Evolutionary conservation across 2,329 filamentous ascomycete species (phyloP), one percentile per base, ranked within the genome.

Genomic region (Delphinella strobiligena): DNA sequence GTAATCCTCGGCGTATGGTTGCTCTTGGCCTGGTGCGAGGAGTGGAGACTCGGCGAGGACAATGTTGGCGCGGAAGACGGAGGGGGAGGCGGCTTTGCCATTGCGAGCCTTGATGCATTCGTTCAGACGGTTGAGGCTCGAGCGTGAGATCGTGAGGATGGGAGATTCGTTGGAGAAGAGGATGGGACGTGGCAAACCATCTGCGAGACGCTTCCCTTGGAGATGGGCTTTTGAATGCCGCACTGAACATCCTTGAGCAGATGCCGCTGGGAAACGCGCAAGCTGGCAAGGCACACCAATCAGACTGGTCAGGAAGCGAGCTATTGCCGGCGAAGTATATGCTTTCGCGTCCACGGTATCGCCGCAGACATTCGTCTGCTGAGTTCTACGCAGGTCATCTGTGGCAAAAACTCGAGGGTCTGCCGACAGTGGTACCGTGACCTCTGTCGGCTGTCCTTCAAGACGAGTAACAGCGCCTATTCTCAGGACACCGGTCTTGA

Each of bases 141-240:
- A 78, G 39, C 76, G 72, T 15, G 84, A 86, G 41, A 96, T 80
- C 34, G 85, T 74, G 1, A 98, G 71, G 33, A 98, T 93, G 0
- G 91, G 89, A 38, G 86, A 93, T 60, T 96, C 91, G 56, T 98
- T 98, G 17, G 88, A 83, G 3, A 98, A 66, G 0, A 91, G 64
- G 24, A 96, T 87, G 3, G 78, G 73, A 37, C 70, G 58, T 39
- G 56, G 55, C 49, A 52, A 49, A 14, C 37, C 19, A n/a, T 58
- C 41, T 19, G 54, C 34, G 48, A 12, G 43, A 45, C 51, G 51
- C 77, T 67, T 18, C 62, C 64, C 44, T 75, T 2, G 72, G 30
- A 85, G 66, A 50, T 80, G 77, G 1, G 78, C 74, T 56, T 91
- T 89, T 33, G 81, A 75, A 47, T 82, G 77, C 34, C 88, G 73